Conservation (phyloP, 768 basidiomycete species). For the Tricholoma hemisulphureum region DNA sequence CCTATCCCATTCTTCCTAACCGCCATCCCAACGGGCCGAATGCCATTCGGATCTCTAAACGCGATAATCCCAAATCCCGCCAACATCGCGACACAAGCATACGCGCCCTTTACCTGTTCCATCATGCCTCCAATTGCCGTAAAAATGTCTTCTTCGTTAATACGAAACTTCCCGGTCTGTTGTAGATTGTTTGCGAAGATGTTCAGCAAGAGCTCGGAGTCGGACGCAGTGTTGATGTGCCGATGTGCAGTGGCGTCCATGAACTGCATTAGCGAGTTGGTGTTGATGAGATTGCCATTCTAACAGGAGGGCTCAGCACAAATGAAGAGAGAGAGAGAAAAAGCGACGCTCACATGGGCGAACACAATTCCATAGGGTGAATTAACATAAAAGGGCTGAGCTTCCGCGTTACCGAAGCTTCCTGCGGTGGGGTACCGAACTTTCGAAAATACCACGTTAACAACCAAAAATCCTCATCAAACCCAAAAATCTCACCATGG, state of each 20-base stretch:
- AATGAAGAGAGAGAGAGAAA: not conserved
- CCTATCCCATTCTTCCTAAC: conserved; percentile 57
- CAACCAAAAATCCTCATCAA: conserved; percentile 6
- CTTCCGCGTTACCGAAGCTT: conserved; percentile 93
- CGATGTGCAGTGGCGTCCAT: conserved; percentile 96
- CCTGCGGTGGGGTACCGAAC: conserved; percentile 98
- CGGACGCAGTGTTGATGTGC: conserved; percentile 98
- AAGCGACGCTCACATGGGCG: conserved; percentile 74
- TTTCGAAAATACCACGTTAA: conserved; percentile 32
- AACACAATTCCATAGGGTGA: conserved; percentile 99
- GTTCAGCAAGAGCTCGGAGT: conserved; percentile 96
- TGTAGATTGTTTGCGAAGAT: conserved; percentile 98
- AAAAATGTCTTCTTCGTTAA: conserved; percentile 99
- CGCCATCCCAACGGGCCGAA: conserved; percentile 89
- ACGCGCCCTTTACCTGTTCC: conserved; percentile 86
- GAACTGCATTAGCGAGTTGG: conserved; percentile 77
- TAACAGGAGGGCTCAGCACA: conserved; percentile 31
- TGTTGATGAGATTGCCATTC: conserved; percentile 99
- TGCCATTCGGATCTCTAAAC: conserved; percentile 97
- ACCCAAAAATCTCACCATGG: conserved; percentile 64
- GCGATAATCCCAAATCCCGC: conserved; percentile 98
- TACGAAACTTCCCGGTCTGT: conserved; percentile 97
- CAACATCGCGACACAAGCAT: conserved; percentile 98
- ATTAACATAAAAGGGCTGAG: conserved; percentile 99
- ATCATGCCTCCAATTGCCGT: conserved; percentile 89